Percentiles rank a stretch among this genome's conserved stretches.
phyloP scores from a whole-genome alignment of 148 eudicot genomes.

The Chenopodium quinoa region DNA sequence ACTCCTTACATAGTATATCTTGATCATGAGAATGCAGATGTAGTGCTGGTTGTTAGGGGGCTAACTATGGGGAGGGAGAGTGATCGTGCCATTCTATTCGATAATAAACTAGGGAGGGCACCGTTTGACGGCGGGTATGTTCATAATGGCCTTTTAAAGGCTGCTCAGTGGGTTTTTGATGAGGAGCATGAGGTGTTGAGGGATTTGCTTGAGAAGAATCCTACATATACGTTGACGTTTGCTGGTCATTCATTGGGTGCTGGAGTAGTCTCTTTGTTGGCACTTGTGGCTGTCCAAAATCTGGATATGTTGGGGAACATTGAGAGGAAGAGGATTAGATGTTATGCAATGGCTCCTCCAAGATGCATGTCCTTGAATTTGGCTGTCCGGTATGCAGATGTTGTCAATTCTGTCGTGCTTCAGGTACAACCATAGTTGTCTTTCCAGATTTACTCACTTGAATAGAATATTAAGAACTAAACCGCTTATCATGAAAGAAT shows the following conservation, averaged over 20 bases:
- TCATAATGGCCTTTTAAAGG: conserved; percentile 82
- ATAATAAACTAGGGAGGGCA: conserved; percentile 78
- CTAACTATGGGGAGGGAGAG: conserved; percentile 75
- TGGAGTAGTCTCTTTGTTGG: conserved; percentile 71
- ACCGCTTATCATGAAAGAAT: neutral
- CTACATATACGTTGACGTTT: conserved; percentile 76
- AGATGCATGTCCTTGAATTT: conserved; percentile 89
- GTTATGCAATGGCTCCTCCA: conserved; percentile 91
- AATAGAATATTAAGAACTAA: neutral
- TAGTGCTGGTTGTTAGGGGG: conserved; percentile 79
- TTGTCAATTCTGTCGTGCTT: conserved; percentile 82
- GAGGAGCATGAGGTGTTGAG: conserved; percentile 55
- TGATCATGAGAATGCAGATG: conserved; percentile 74
- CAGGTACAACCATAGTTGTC: conserved; percentile 53
- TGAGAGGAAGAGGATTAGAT: conserved; percentile 75
- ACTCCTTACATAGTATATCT: conserved; percentile 82
- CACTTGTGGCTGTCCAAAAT: conserved; percentile 67
- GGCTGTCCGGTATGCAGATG: conserved; percentile 96
- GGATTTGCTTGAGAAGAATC: conserved; percentile 62
- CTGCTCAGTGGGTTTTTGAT: conserved; percentile 79
- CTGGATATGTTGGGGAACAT: conserved; percentile 61
- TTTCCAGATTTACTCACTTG: neutral
- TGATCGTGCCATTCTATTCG: conserved; percentile 73
- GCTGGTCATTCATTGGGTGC: conserved; percentile 96
- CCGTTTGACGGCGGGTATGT: conserved; percentile 88